Base-by-base conservation (phyloP, 2,329 filamentous ascomycete genomes). In the Pseudogymnoascus sp. region DNA sequence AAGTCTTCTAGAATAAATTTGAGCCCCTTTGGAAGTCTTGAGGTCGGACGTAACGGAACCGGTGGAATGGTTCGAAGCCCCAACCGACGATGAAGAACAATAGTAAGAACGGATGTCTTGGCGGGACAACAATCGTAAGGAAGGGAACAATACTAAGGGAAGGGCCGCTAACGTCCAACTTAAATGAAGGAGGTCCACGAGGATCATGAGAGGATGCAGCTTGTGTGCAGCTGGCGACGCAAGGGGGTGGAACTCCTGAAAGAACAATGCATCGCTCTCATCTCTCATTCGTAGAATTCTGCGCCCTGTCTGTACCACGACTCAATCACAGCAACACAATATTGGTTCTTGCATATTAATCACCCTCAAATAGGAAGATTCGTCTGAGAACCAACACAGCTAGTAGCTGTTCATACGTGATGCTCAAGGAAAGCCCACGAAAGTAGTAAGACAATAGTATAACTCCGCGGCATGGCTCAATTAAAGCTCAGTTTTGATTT, bases 1-100 rank as follows among this genome's bases (percentile, higher is more conserved):
- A 55, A 55, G 16, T 33, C 49, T 55, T 55, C 49, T 55, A 33
- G 49, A 55, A 33, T 8, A 55, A 33, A 55, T 33, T 55, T 55
- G 49, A 55, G 49, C 49, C 49, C 25, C 49, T 55, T 55, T 55
- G 25, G 49, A 55, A 55, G 45, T 31, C 16, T 31, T 7, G 45
- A 55, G 25, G 25, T 55, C 45, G n/a, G n/a, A 33, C n/a, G 25
- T 18, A n/a, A n/a, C 2, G 4, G n/a, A 18, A n/a, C 25, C 45
- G 4, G n/a, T 33, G 25, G 45, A 33, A 31, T 31, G 25, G n/a
- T 8, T 33, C n/a, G 25, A 55, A 18, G 45, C n/a, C 9, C 45
- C 1, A 16, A 8, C 23, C n/a, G 45, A 18, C 25, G n/a, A n/a
- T 55, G 45, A 55, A 55, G 45, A 55, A 55, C 45, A 55, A 55